Conservation (phyloP, 2,329 filamentous ascomycete species). For the Diaporthe sp. region DNA sequence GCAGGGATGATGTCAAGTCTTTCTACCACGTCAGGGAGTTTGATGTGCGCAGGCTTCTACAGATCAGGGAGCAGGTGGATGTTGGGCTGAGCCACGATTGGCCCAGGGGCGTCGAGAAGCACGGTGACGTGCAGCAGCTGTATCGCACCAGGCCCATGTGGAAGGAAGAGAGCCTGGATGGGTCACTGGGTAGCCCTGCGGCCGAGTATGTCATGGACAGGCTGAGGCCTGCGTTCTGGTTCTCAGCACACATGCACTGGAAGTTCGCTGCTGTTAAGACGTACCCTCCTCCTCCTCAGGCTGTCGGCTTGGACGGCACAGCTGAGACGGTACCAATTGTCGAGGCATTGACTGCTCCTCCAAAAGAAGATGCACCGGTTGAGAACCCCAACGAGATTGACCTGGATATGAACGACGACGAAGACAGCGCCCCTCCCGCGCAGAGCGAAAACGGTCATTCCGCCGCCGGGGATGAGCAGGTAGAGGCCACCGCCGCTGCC, state of each 20-base stretch:
- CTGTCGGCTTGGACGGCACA: constrained; percentile 45
- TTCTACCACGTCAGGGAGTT: constrained; percentile 93
- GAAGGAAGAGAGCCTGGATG: constrained; percentile 79
- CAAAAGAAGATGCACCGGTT: constrained; percentile 41
- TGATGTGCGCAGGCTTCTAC: constrained; percentile 90
- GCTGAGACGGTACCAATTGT: constrained; percentile 32
- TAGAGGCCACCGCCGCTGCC: background rate
- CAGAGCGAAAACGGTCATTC: constrained; percentile 27
- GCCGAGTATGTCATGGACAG: constrained; percentile 85
- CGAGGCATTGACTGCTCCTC: constrained; percentile 37
- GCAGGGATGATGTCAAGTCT: constrained; percentile 78
- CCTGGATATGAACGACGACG: constrained; percentile 72
- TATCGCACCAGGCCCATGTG: constrained; percentile 84
- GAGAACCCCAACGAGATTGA: constrained; percentile 79
- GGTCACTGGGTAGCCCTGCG: constrained; percentile 83
- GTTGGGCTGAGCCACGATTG: constrained; percentile 96
- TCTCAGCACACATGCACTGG: constrained; percentile 92
- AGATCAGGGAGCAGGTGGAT: constrained; percentile 89
- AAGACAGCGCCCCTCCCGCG: constrained; percentile 48
- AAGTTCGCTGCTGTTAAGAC: constrained; percentile 81
- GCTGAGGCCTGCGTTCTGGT: constrained; percentile 88
- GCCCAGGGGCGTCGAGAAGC: constrained; percentile 86
- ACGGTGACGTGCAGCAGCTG: constrained; percentile 77
- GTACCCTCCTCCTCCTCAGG: constrained; percentile 56
- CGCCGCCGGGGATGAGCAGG: constrained; percentile 43